These are phyloP conservation scores for Tieghemostelium lacteum DNA, from an alignment of 78 protist genomes.

Conservation along the genomic window DNA sequence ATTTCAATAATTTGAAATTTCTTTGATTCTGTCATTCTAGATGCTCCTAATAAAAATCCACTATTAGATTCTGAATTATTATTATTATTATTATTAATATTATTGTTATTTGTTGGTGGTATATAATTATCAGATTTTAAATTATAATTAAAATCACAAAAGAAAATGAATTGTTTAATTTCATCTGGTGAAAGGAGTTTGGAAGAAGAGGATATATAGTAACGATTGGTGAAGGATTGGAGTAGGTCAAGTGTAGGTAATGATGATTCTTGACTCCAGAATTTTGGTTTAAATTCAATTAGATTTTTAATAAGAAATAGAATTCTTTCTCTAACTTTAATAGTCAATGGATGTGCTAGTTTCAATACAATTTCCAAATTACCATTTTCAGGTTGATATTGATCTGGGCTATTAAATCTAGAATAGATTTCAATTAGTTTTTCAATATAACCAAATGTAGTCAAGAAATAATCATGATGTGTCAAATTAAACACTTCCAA, in stretches of 20 bases:
- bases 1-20: slow-evolving; percentile 22
- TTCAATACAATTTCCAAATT: too few relatives aligned
- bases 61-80: not conserved
- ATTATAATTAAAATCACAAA: too few relatives aligned
- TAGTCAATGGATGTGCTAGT: not conserved
- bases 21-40: slow-evolving; percentile 16
- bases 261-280: slow-evolving; percentile 9
- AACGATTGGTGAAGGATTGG: not conserved
- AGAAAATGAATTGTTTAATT: too few relatives aligned
- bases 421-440: not conserved
- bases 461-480: slow-evolving; percentile 42
- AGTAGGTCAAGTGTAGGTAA: not conserved
- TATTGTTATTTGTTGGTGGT: not conserved
- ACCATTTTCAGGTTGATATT: not conserved
- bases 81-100: not conserved
- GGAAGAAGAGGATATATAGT: not conserved
- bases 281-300: slow-evolving; percentile 37
- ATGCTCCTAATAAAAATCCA: slow-evolving; percentile 9
- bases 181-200: not conserved
- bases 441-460: slow-evolving; percentile 1
- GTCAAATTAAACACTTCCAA: slow-evolving; percentile 47
- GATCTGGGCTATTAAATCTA: too few relatives aligned
- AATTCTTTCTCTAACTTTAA: slow-evolving; percentile 30
- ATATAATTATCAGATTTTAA: not conserved
- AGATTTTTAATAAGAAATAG: slow-evolving; percentile 27